These are phyloP conservation scores for Cicer chorassanicum DNA, from an alignment of 306 rosid species.

Conservation along the genomic window DNA sequence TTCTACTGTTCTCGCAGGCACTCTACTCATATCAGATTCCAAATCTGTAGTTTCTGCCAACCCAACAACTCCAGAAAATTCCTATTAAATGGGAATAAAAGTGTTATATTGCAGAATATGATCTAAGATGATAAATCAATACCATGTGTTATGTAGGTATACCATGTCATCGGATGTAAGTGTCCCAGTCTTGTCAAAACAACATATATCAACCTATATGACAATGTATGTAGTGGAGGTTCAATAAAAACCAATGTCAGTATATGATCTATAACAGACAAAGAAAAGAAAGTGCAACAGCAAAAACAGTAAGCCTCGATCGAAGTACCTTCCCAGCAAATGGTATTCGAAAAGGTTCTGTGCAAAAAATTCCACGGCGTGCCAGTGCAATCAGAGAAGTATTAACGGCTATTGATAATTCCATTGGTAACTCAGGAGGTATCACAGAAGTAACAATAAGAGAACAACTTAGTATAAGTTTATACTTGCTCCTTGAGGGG, in stretches of 20 bases:
- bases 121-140: slow-evolving; percentile 34
- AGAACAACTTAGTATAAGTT: slow-evolving; percentile 94
- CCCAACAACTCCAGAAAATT: slow-evolving; percentile 90
- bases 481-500: slow-evolving; percentile 99
- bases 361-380: slow-evolving; percentile 92
- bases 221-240: slow-evolving; percentile 40
- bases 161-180: slow-evolving; percentile 99
- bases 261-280: slow-evolving; percentile 22
- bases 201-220: slow-evolving; percentile 96
- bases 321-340: slow-evolving; percentile 96
- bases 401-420: slow-evolving; percentile 97
- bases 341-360: slow-evolving; percentile 98
- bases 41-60: slow-evolving; percentile 63
- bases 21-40: slow-evolving; percentile 72
- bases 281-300: slow-evolving; percentile 25
- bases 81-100: slow-evolving; percentile 56
- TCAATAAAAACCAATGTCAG: slow-evolving; percentile 33
- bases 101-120: slow-evolving; percentile 26
- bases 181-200: slow-evolving; percentile 99
- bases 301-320: slow-evolving; percentile 39
- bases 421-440: slow-evolving; percentile 99
- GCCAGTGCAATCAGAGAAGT: slow-evolving; percentile 98
- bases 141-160: slow-evolving; percentile 38
- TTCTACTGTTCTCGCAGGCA: slow-evolving; percentile 77
- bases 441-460: slow-evolving; percentile 98